These are phyloP conservation scores for Amphicarpaea edgeworthii DNA, from an alignment of 306 rosid species.

Conservation along the genomic window DNA sequence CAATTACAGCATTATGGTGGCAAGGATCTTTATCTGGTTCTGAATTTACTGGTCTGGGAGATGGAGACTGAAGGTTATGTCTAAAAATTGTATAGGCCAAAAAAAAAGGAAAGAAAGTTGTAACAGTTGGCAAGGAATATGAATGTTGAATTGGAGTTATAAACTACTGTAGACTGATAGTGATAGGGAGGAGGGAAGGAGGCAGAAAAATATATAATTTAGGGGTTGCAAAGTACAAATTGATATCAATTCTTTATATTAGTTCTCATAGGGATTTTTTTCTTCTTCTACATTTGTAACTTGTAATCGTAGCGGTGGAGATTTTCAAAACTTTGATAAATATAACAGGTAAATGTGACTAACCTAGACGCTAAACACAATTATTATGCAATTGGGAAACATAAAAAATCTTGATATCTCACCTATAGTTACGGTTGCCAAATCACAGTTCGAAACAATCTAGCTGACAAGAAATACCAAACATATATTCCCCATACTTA, in stretches of 20 bases:
- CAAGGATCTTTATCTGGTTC: conserved; percentile 56
- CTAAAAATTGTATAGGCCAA: conserved; percentile 30
- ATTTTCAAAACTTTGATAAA: no score
- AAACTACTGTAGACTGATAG: not conserved
- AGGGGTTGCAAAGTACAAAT: conserved; percentile 7
- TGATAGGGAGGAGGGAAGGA: not conserved
- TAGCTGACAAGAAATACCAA: no score
- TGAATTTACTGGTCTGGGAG: conserved; percentile 71
- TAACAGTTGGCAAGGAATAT: conserved; percentile 11
- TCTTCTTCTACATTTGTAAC: no score
- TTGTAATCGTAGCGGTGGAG: no score
- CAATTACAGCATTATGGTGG: conserved; percentile 69
- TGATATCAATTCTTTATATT: not conserved
- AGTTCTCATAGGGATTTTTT: not conserved
- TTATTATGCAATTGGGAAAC: no score
- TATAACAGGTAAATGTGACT: no score
- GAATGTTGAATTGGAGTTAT: conserved; percentile 18
- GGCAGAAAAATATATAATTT: not conserved
- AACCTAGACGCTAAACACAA: no score
- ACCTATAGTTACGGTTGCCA: no score
- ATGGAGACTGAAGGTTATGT: conserved; percentile 56
- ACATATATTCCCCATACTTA: not conserved
- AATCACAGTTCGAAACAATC: no score
- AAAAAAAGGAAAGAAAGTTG: not conserved
- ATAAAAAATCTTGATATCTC: no score